phyloP scores from a whole-genome alignment of 108 stramenopile genomes.

The Skeletonema menzelii region DNA sequence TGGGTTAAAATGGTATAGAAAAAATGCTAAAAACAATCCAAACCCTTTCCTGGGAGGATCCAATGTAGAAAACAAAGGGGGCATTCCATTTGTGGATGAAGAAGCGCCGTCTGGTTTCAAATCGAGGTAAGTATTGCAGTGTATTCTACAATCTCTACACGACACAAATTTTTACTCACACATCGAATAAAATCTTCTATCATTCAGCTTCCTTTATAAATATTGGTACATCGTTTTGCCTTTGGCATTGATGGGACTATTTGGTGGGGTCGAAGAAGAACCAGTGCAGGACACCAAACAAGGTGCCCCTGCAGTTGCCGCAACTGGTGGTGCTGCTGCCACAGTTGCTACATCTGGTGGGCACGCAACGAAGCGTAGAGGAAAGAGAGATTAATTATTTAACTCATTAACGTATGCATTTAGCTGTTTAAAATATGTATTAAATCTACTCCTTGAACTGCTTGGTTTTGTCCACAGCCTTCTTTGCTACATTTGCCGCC shows the following conservation, averaged over 20 bases:
- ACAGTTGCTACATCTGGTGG: slow-evolving; percentile 21
- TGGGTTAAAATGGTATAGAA: slow-evolving; percentile 64
- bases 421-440: slow-evolving; percentile 1
- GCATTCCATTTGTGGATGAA: slow-evolving; percentile 23
- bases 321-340: slow-evolving; percentile 7
- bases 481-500: slow-evolving; percentile 45
- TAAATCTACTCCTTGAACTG: not conserved
- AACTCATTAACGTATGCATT: not conserved
- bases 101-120: slow-evolving; percentile 29
- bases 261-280: slow-evolving; percentile 41
- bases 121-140: slow-evolving; percentile 4
- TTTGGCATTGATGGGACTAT: slow-evolving; percentile 53
- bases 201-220: slow-evolving; percentile 46
- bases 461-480: slow-evolving; percentile 41
- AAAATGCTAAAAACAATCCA: slow-evolving; percentile 42
- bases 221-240: slow-evolving; percentile 89
- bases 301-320: not conserved
- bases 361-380: slow-evolving; percentile 19
- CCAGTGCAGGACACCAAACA: slow-evolving; percentile 10
- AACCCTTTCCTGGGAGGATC: slow-evolving; percentile 13
- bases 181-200: no score
- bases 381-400: slow-evolving; percentile 35
- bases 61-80: slow-evolving; percentile 12
- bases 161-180: not conserved
- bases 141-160: not conserved